Conservation (phyloP, 257 asterid genomes). For the Pogostemon cablin region DNA sequence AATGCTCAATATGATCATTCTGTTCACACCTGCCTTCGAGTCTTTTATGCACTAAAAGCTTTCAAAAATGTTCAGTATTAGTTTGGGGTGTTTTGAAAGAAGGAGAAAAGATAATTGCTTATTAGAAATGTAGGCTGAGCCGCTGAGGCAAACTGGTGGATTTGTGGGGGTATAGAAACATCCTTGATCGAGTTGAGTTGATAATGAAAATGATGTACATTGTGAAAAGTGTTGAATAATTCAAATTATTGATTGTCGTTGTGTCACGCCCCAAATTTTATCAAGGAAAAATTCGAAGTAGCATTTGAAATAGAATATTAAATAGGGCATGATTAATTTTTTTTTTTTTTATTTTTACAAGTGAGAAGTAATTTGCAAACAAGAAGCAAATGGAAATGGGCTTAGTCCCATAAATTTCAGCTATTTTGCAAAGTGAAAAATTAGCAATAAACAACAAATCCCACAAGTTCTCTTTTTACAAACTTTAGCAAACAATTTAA, state of each 20-base stretch:
- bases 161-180: background rate
- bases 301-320: too few species aligned
- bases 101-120: background rate
- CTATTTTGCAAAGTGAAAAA: too few species aligned
- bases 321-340: too few species aligned
- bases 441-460: too few species aligned
- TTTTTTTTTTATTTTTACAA: too few species aligned
- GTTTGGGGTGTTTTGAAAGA: background rate
- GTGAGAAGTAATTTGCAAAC: too few species aligned
- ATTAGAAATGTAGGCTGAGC: background rate
- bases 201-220: constrained; percentile 1
- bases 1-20: constrained; percentile 17
- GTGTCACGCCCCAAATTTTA: background rate
- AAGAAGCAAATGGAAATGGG: too few species aligned
- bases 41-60: constrained; percentile 7
- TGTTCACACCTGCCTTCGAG: constrained; percentile 11
- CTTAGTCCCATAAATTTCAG: too few species aligned
- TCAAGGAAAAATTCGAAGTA: too few species aligned
- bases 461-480: too few species aligned
- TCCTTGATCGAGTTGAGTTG: background rate
- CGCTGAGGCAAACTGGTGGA: background rate
- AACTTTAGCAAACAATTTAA: too few species aligned
- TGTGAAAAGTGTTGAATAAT: background rate
- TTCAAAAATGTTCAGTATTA: constrained; percentile 5
- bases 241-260: background rate